Evolutionary conservation across 257 asterid species (phyloP).

Genomic region (Salvia hispanica): DNA sequence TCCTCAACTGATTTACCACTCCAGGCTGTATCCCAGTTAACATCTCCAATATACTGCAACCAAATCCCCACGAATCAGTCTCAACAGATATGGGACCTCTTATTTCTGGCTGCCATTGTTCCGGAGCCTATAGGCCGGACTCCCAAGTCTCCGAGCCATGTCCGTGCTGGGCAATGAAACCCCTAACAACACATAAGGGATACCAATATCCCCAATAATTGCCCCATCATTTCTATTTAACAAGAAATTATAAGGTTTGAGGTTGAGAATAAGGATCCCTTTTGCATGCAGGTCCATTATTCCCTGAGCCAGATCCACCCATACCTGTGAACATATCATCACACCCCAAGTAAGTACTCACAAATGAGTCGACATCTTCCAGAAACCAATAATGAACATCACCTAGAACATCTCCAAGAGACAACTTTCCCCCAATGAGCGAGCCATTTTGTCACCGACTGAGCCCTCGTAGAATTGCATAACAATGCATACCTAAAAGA

Average conservation of each 20-base stretch:
- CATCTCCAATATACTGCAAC: slow-evolving; percentile 89
- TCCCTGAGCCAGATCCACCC: slow-evolving; percentile 86
- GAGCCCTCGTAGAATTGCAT: slow-evolving; percentile 88
- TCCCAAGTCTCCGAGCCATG: slow-evolving; percentile 67
- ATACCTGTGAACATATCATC: slow-evolving; percentile 46
- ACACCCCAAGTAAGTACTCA: slow-evolving; percentile 7
- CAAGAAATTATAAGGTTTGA: slow-evolving; percentile 78
- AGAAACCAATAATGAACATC: slow-evolving; percentile 26
- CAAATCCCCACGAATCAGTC: slow-evolving; percentile 96
- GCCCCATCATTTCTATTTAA: slow-evolving; percentile 62
- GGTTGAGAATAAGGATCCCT: slow-evolving; percentile 74
- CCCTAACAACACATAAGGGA: slow-evolving; percentile 63
- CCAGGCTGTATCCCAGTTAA: slow-evolving; percentile 89
- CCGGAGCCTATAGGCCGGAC: slow-evolving; percentile 84
- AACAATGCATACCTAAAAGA: slow-evolving; percentile 72
- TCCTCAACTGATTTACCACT: slow-evolving; percentile 75
- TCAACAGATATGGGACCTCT: slow-evolving; percentile 84
- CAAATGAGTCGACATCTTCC: not conserved
- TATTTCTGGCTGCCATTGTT: slow-evolving; percentile 90
- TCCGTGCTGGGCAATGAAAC: slow-evolving; percentile 58
- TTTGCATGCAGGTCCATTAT: slow-evolving; percentile 79
- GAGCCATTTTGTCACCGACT: slow-evolving; percentile 77
- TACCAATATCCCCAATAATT: slow-evolving; percentile 70
- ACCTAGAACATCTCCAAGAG: slow-evolving; percentile 78
- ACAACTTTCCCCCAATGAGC: slow-evolving; percentile 66